phyloP scores from a whole-genome alignment of 306 rosid genomes.

The Gynostemma pentaphyllum region DNA sequence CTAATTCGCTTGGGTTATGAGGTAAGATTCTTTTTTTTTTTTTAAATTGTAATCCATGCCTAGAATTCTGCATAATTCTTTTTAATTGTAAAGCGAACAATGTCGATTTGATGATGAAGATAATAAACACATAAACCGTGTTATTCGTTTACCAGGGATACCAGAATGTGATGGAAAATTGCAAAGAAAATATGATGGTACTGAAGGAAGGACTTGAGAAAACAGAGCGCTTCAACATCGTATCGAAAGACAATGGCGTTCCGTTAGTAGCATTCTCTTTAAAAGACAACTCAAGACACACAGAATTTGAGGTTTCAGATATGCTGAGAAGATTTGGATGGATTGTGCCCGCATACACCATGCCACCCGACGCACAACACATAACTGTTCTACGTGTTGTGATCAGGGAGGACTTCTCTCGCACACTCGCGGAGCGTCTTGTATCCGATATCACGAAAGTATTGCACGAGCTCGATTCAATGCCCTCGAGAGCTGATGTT shows the following conservation, averaged over 20 bases:
- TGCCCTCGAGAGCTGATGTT: constrained; percentile 35
- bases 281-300: constrained; percentile 43
- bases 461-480: constrained; percentile 59
- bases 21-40: constrained; percentile 18
- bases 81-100: too few relatives aligned
- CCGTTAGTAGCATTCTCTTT: constrained; percentile 83
- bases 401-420: constrained; percentile 79
- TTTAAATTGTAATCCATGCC: not conserved
- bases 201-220: constrained; percentile 64
- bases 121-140: not conserved
- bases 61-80: too few relatives aligned
- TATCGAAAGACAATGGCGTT: constrained; percentile 77
- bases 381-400: constrained; percentile 79
- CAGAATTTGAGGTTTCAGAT: constrained; percentile 72
- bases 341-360: constrained; percentile 92
- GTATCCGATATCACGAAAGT: constrained; percentile 52
- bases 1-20: constrained; percentile 79
- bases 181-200: constrained; percentile 77
- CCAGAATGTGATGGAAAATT: constrained; percentile 76
- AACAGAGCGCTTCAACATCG: constrained; percentile 49
- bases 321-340: constrained; percentile 66
- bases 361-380: constrained; percentile 82
- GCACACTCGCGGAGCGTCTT: constrained; percentile 82
- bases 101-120: not conserved
- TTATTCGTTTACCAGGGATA: constrained; percentile 42